These are phyloP conservation scores for Ganoderma leucocontextum DNA, from an alignment of 1,284 basidiomycete genomes.

Conservation along the genomic window DNA sequence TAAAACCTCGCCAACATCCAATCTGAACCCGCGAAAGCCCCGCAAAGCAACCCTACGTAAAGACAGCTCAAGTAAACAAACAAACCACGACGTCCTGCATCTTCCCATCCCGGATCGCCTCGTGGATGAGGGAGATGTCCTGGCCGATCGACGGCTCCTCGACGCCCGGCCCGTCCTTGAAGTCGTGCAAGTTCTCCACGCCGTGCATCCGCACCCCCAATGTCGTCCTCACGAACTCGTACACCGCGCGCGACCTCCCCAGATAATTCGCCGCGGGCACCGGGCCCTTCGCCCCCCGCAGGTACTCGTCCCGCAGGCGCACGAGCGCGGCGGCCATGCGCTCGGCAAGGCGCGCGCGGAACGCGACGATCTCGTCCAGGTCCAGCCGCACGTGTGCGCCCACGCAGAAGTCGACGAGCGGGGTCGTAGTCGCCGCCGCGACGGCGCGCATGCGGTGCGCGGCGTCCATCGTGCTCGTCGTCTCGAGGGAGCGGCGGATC, in stretches of 20 bases:
- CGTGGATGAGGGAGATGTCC: conserved; percentile 73
- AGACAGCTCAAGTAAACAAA: conserved; percentile 49
- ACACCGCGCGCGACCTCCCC: conserved; percentile 69
- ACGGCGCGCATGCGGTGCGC: conserved; percentile 70
- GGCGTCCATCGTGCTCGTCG: conserved; percentile 76
- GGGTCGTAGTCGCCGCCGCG: conserved; percentile 66
- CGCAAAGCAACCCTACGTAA: no score
- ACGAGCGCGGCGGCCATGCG: conserved; percentile 56
- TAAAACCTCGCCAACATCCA: no score
- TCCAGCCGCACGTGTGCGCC: conserved; percentile 41
- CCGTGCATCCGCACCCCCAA: conserved; percentile 81
- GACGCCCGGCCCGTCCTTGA: conserved; percentile 61
- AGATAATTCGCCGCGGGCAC: conserved; percentile 70
- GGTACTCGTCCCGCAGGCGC: conserved; percentile 58
- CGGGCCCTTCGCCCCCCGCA: conserved; percentile 59
- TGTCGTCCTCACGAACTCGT: conserved; percentile 73
- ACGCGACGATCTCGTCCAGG: conserved; percentile 51
- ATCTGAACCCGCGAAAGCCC: no score
- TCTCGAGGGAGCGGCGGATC: conserved; percentile 64
- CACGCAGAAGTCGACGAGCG: conserved; percentile 67
- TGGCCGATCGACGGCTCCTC: conserved; percentile 72
- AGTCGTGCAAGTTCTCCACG: conserved; percentile 65
- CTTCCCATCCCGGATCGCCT: conserved; percentile 79
- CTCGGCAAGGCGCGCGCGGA: conserved; percentile 58
- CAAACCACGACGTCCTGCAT: conserved; percentile 65